A percentile compares a stretch with the other conserved stretches of the same genome.
These are phyloP conservation scores for Umbelopsis sp. DNA, from an alignment of 371 early-diverging fungal genomes.

Conservation along the genomic window DNA sequence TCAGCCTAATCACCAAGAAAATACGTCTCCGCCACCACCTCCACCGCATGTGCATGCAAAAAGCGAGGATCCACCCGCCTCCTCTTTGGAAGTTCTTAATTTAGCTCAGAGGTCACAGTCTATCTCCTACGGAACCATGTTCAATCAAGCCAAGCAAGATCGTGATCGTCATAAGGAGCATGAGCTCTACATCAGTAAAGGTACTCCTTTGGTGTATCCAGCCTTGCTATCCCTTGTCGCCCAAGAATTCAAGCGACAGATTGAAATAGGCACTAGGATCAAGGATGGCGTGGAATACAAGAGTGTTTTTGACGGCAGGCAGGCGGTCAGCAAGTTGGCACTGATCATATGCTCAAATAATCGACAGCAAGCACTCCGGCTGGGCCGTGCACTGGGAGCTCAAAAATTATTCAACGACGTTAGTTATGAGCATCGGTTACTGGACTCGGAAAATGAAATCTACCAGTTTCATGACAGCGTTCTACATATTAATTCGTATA, in stretches of 20 bases:
- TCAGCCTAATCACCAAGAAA: constrained; percentile 5
- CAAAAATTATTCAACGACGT: constrained; percentile 80
- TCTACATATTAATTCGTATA: constrained; percentile 19
- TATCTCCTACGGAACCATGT: constrained; percentile 33
- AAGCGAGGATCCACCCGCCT: not conserved
- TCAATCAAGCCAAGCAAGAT: constrained; percentile 3
- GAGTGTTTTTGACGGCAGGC: constrained; percentile 79
- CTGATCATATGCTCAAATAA: constrained; percentile 62
- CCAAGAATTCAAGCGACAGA: constrained; percentile 61
- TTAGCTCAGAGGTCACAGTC: constrained; percentile 36
- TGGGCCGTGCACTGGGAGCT: constrained; percentile 70
- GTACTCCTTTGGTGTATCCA: constrained; percentile 64
- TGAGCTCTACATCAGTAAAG: constrained; percentile 8
- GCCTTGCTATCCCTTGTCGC: constrained; percentile 83
- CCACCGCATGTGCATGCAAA: not conserved
- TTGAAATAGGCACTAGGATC: constrained; percentile 53
- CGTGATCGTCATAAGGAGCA: constrained; percentile 9
- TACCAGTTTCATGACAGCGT: constrained; percentile 64
- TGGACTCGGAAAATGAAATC: constrained; percentile 64
- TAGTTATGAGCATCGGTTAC: constrained; percentile 60
- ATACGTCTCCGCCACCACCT: too few relatives aligned
- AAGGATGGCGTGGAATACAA: constrained; percentile 82
- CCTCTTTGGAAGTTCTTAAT: not conserved
- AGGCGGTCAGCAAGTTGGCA: constrained; percentile 73
- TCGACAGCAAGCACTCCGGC: constrained; percentile 65